A percentile compares a stretch with the other conserved stretches of the same genome.
phyloP scores from a whole-genome alignment of 1,284 basidiomycete genomes.

The Cutaneotrichosporon sp. region DNA sequence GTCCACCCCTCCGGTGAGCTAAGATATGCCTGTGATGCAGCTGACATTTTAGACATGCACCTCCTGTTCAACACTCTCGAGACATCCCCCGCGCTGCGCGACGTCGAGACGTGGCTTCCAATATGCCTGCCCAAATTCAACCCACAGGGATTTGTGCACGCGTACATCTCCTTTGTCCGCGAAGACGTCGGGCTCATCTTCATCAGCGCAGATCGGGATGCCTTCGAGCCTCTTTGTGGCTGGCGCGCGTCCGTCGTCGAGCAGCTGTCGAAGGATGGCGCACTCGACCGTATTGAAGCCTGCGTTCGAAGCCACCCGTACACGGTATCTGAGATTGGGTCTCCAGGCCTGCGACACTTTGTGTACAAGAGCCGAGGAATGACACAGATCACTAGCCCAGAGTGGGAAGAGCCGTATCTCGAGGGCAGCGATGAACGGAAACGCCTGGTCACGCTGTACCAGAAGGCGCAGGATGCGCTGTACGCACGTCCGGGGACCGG shows the following conservation, averaged over 20 bases:
- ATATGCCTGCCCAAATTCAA: constrained; percentile 96
- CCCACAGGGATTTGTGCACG: constrained; percentile 82
- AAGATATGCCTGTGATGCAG: neutral
- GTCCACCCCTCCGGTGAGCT: constrained; percentile 81
- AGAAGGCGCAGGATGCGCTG: constrained; percentile 73
- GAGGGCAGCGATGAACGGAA: constrained; percentile 47
- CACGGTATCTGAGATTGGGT: constrained; percentile 55
- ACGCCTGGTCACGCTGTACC: constrained; percentile 70
- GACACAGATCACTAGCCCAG: constrained; percentile 80
- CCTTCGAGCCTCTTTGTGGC: constrained; percentile 52
- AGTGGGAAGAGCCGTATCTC: constrained; percentile 74
- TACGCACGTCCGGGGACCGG: constrained; percentile 79
- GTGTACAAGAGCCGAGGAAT: constrained; percentile 83
- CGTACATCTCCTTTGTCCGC: constrained; percentile 72
- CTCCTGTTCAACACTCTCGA: constrained; percentile 70
- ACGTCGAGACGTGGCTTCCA: constrained; percentile 84
- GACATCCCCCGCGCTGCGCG: constrained; percentile 64
- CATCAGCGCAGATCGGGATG: constrained; percentile 50
- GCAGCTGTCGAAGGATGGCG: constrained; percentile 61
- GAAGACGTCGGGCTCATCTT: constrained; percentile 49
- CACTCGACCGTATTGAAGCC: constrained; percentile 49
- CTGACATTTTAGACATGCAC: constrained; percentile 65
- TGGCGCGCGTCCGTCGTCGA: constrained; percentile 66
- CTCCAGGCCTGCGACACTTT: constrained; percentile 88
- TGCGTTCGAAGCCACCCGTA: constrained; percentile 37